A percentile compares a stretch with the other conserved stretches of the same genome.
Conservation (phyloP, 2,329 filamentous ascomycete genomes). For the Trichoderma lentiforme region DNA sequence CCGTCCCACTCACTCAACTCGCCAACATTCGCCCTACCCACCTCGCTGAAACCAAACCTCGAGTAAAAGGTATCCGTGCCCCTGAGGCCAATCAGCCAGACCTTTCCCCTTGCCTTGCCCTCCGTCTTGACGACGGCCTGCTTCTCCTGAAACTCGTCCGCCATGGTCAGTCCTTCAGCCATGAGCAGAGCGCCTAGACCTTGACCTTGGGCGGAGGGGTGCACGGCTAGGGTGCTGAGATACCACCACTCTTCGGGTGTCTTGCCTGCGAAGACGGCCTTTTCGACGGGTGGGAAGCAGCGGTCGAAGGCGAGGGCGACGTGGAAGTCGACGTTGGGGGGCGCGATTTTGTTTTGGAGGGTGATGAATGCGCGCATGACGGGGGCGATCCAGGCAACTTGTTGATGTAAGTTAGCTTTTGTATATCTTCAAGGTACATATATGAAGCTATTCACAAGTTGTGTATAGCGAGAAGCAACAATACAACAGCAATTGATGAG, state of each 20-base stretch:
- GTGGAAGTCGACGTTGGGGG: constrained; percentile 24
- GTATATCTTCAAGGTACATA: background rate
- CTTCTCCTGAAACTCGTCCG: constrained; percentile 23
- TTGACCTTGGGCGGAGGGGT: constrained; percentile 30
- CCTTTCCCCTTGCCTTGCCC: constrained; percentile 28
- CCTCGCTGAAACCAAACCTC: constrained; percentile 34
- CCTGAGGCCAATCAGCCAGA: constrained; percentile 34
- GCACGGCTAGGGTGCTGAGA: constrained; percentile 34
- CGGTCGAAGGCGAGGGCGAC: constrained; percentile 26
- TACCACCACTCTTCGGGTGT: constrained; percentile 35
- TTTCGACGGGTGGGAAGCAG: constrained; percentile 27
- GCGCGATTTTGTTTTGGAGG: constrained; percentile 28
- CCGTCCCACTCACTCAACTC: constrained; percentile 36
- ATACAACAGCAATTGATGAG: background rate
- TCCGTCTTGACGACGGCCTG: constrained; percentile 10
- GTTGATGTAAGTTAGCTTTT: background rate
- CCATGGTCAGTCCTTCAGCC: constrained; percentile 28
- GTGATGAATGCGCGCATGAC: constrained; percentile 26
- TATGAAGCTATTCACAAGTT: background rate
- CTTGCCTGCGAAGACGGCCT: constrained; percentile 27
- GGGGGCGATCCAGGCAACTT: constrained; percentile 33
- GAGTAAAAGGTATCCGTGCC: constrained; percentile 34
- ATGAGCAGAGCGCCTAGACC: constrained; percentile 34
- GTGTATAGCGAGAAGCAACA: background rate
- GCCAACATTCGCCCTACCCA: constrained; percentile 36